phyloP scores from a whole-genome alignment of 2,329 filamentous ascomycete species.

The Kalmusia sp. region DNA sequence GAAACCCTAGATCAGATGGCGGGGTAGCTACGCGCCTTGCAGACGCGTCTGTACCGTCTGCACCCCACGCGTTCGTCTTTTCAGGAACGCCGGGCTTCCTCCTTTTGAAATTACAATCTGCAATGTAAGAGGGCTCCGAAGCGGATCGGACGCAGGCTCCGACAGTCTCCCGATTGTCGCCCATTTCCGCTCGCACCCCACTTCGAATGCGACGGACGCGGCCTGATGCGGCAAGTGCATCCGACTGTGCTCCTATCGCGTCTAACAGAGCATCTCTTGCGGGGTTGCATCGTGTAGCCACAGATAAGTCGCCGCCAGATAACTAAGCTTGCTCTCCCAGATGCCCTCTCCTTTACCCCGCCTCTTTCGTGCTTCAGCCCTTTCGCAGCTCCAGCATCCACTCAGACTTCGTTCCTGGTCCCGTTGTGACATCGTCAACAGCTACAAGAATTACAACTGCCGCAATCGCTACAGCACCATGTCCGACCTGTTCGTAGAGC shows the following conservation, averaged over 20 bases:
- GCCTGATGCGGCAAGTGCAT: conserved; percentile 33
- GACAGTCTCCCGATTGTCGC: too few relatives aligned
- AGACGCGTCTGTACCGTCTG: not conserved
- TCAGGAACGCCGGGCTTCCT: not conserved
- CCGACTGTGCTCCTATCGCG: conserved; percentile 25
- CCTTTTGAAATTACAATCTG: too few relatives aligned
- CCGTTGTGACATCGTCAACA: conserved; percentile 19
- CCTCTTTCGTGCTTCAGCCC: conserved; percentile 23
- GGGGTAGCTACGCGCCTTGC: conserved; percentile 8
- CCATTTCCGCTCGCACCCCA: too few relatives aligned
- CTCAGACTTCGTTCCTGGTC: conserved; percentile 14
- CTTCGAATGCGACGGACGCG: conserved; percentile 4
- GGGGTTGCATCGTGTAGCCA: not conserved
- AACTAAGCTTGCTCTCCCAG: conserved; percentile 1
- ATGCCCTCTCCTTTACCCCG: conserved; percentile 33
- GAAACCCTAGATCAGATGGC: not conserved
- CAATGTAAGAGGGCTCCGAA: not conserved
- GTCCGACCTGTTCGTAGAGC: conserved; percentile 62
- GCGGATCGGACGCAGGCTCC: too few relatives aligned
- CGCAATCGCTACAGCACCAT: conserved; percentile 34
- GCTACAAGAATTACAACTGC: conserved; percentile 20
- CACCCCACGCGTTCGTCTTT: not conserved
- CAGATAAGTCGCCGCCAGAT: not conserved
- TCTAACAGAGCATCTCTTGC: conserved; percentile 1
- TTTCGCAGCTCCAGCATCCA: conserved; percentile 8